phyloP scores from a whole-genome alignment of 768 basidiomycete genomes.

The Lyophyllum semitale region DNA sequence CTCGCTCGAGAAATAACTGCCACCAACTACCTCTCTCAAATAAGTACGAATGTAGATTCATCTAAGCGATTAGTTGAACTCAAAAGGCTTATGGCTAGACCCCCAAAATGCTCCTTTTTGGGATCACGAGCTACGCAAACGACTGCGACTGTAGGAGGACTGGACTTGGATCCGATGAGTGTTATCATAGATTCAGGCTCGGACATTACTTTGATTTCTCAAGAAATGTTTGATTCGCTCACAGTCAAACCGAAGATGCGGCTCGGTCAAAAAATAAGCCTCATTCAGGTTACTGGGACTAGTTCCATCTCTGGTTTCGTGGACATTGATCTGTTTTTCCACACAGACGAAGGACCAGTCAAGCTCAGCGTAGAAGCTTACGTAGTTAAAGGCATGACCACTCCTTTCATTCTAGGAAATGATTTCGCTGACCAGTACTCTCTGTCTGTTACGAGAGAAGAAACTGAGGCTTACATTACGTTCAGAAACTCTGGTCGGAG shows the following conservation, averaged over 20 bases:
- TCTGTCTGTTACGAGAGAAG: neutral
- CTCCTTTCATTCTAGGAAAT: too few species aligned
- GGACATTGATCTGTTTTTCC: neutral
- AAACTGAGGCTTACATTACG: neutral
- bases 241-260: too few species aligned
- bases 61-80: neutral
- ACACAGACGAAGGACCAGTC: neutral
- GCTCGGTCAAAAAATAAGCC: neutral
- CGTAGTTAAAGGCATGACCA: too few species aligned
- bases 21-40: neutral
- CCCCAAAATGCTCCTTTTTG: neutral
- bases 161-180: neutral
- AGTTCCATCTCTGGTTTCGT: neutral
- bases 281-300: neutral
- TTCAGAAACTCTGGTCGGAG: too few species aligned
- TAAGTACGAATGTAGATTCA: neutral
- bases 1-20: neutral
- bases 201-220: conserved; percentile 4
- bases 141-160: neutral
- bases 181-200: neutral
- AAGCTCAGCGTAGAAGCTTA: neutral
- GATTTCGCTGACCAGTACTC: too few species aligned
- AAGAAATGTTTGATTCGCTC: too few species aligned
- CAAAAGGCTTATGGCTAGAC: neutral
- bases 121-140: too few species aligned